Evolutionary conservation across 129 eudicot genomes (phyloP), one percentile per base, ranked within the genome.

Genomic region (Artemisia tridentata): DNA sequence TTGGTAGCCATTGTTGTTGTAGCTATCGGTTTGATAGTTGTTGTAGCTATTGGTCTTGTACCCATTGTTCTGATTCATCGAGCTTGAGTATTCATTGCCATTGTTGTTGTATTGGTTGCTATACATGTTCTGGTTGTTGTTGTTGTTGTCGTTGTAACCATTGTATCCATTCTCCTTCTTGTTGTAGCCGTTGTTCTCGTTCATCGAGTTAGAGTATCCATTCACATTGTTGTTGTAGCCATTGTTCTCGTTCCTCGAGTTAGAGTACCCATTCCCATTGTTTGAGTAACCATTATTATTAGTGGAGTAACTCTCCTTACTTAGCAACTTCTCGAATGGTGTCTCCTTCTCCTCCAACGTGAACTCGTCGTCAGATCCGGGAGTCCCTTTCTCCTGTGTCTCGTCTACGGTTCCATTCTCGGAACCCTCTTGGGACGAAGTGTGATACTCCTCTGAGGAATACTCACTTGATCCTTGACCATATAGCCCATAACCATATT

Each of bases 401-500:
- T 8, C 65, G 3, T 69, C 48, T 11, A 15, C 50, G 29, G 47
- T 51, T 43, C 47, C 79, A 65, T 72, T 17, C 46, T 70, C 52
- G 0, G 43, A 63, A 63, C 48, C 70, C 23, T 63, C 71, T 0
- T 2, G 38, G 15, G 65, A 31, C n/a, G 57, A 46, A 2, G 77
- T 73, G 43, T 54, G 59, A 19, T 63, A 55, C 54, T 77, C 72
- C 67, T 34, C 49, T 0, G 84, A 73, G 2, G 77, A 59, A 56
- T 2, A 72, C 46, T 75, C 78, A 27, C 66, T 60, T 20, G 80
- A 49, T 16, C 79, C 88, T 1, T 58, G 74, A 11, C 88, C 86
- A 55, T 78, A 85, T 17, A 88, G 88, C 15, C 91, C 91, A 52
- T 88, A 85, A 20, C 86, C 82, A 23, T 55, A 63, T 31, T 71